Conservation (phyloP, 106 monocot genomes). For the Gastrodia elata region DNA sequence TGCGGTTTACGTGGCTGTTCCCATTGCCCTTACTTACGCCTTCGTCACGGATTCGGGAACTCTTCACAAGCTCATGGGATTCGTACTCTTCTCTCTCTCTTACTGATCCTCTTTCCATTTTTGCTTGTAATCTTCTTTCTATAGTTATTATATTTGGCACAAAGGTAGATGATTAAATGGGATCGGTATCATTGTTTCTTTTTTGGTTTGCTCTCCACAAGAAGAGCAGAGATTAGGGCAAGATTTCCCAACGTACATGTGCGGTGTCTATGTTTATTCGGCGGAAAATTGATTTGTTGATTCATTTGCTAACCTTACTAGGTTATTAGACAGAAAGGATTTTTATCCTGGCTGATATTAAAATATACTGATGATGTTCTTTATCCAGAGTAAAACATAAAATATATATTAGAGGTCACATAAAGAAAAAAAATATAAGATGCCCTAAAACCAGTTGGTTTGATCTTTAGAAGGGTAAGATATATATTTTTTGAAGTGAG, state of each 20-base stretch:
- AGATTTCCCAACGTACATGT: neutral
- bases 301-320: neutral
- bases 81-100: constrained; percentile 20
- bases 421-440: no score
- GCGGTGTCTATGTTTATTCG: neutral
- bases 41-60: constrained; percentile 42
- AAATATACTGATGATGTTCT: no score
- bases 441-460: no score
- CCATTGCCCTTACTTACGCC: constrained; percentile 44
- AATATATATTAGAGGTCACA: no score
- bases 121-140: neutral
- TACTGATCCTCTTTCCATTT: neutral
- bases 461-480: no score
- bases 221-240: neutral
- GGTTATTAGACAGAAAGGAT: no score
- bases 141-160: neutral
- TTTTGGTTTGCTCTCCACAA: neutral
- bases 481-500: no score
- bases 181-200: neutral
- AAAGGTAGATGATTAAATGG: neutral
- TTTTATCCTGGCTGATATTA: no score
- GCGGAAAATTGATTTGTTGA: neutral
- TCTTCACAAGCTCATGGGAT: constrained; percentile 54
- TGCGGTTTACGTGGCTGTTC: constrained; percentile 44
- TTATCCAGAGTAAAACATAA: no score